A percentile compares a stretch with the other conserved stretches of the same genome.
These are phyloP conservation scores for Pythium sukuiense DNA, from an alignment of 352 stramenopile species.

Conservation along the genomic window DNA sequence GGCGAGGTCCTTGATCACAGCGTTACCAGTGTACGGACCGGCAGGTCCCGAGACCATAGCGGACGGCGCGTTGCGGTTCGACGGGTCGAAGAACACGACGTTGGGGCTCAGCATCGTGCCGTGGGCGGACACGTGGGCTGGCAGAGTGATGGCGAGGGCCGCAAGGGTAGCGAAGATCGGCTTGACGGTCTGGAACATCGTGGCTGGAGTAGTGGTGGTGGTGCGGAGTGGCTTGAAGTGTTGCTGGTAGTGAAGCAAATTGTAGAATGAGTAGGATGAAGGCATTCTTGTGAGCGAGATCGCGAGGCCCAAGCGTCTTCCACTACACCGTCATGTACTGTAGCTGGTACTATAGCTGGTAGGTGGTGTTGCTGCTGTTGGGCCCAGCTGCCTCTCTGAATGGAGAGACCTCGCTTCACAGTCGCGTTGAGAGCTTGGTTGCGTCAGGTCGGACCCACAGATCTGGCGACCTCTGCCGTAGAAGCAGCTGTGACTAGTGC, in stretches of 20 bases:
- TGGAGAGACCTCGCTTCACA: neutral
- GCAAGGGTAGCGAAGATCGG: constrained; percentile 4
- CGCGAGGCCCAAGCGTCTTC: too few species aligned
- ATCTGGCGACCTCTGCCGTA: neutral
- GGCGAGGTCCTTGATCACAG: constrained; percentile 31
- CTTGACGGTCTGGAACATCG: neutral
- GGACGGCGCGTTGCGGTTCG: constrained; percentile 23
- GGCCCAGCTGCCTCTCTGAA: neutral
- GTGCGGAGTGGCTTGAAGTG: neutral
- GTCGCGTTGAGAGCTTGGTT: neutral
- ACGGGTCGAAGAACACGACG: constrained; percentile 17
- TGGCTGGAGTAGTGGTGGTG: neutral
- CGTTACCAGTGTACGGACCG: constrained; percentile 34
- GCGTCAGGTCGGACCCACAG: neutral
- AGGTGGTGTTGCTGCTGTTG: neutral
- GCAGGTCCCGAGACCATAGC: constrained; percentile 16
- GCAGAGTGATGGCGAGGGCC: constrained; percentile 9
- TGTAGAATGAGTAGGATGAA: neutral
- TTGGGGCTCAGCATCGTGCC: constrained; percentile 16
- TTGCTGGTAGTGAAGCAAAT: neutral
- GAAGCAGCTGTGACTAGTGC: neutral
- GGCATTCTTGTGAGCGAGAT: neutral
- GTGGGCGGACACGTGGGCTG: constrained; percentile 12
- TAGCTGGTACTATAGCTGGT: neutral
- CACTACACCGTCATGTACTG: too few species aligned